Base-by-base conservation (phyloP, 208 protist species). In the Crithidia mellificae region DNA sequence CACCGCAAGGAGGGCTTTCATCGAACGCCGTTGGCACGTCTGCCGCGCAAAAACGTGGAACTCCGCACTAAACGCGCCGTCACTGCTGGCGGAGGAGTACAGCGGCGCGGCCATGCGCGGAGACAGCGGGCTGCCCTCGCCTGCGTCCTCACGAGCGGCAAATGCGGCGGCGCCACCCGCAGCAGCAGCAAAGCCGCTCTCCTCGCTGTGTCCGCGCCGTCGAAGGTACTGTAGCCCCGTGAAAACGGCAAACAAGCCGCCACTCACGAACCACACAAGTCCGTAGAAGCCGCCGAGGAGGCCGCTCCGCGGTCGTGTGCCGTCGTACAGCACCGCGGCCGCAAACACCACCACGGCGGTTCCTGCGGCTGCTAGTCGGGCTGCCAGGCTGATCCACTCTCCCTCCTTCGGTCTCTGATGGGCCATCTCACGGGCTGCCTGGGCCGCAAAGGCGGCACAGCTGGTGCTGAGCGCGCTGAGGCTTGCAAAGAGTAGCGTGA, bases 1-100 rank as follows among this genome's bases (percentile, higher is more conserved):
- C 5, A 91, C 63, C 0, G 68, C 49, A 38, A 86, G 27, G 0
- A 80, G 67, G 1, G 72, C 79, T 49, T 83, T 81, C 79, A 91
- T 88, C n/a, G 78, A 84, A 2, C 58, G 56, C 1, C 85, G 78
- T 20, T 74, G 57, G 19, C 75, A 71, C 6, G 85, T 88, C 63
- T 91, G 83, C 17, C 43, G 63, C 0, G 62, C 75, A 78, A 85
- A 91, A 30, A 55, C 44, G 14, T 44, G 39, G 29, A 80, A 81
- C 12, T 72, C 51, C 2, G 24, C 57, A 19, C 22, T 9, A 17
- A 44, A 36, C 7, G 53, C 12, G 24, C 15, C 63, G 0, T 46
- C 41, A 15, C 41, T 46, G 41, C 17, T 46, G 8, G 17, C 8
- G 4, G 17, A 15, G 17, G 14, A n/a, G 17, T 68, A 46, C 49